These are phyloP conservation scores for Hansenula lynferdii DNA, from an alignment of 1,139 yeast genomes.

Conservation along the genomic window DNA sequence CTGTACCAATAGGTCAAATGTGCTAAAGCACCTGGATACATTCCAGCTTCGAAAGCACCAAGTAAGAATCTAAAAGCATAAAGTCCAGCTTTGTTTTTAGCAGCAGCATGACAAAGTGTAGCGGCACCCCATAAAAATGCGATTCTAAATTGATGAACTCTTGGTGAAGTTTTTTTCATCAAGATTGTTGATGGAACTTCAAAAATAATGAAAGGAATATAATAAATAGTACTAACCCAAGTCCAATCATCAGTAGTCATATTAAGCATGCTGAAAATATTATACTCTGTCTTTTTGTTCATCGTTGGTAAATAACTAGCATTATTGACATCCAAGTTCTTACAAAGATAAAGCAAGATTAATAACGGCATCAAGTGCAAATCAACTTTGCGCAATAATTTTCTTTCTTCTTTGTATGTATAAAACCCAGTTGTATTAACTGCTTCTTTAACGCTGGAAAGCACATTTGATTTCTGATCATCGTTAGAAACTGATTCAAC, in stretches of 20 bases:
- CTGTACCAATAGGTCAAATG: slow-evolving; percentile 10
- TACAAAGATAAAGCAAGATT: slow-evolving; percentile 7
- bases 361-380: slow-evolving; percentile 8
- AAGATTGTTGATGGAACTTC: slow-evolving; percentile 10
- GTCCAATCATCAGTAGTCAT: slow-evolving; percentile 13
- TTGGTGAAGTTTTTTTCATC: slow-evolving; percentile 11
- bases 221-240: slow-evolving; percentile 9
- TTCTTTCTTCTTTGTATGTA: slow-evolving; percentile 8
- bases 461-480: slow-evolving; percentile 7
- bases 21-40: slow-evolving; percentile 30
- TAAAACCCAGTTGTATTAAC: slow-evolving; percentile 7
- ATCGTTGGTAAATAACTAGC: slow-evolving; percentile 8
- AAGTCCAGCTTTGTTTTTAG: slow-evolving; percentile 19
- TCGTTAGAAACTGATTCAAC: no score
- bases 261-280: slow-evolving; percentile 4
- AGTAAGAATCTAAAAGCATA: slow-evolving; percentile 35
- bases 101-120: slow-evolving; percentile 11
- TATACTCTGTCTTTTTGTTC: slow-evolving; percentile 6
- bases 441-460: slow-evolving; percentile 3
- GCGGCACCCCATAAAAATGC: slow-evolving; percentile 10
- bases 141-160: slow-evolving; percentile 12
- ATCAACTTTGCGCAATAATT: slow-evolving; percentile 8
- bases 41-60: slow-evolving; percentile 37
- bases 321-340: slow-evolving; percentile 12
- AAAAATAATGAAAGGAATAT: slow-evolving; percentile 10